Conservation (phyloP, 2,329 filamentous ascomycete genomes). For the Cladosporium halotolerans region DNA sequence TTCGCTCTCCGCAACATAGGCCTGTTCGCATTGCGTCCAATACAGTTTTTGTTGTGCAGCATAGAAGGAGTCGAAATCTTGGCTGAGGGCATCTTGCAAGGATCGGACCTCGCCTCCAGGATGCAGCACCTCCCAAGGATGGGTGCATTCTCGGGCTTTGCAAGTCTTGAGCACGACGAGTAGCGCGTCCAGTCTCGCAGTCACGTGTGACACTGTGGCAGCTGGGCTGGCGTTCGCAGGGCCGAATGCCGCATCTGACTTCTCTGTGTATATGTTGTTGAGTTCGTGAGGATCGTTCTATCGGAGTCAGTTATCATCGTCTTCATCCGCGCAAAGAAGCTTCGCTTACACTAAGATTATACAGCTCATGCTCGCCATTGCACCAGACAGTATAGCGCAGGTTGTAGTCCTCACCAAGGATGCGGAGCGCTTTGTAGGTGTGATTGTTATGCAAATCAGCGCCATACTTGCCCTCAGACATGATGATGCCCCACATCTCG, state of each 20-base stretch:
- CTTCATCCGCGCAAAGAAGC: not conserved
- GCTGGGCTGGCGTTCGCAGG: constrained; percentile 9
- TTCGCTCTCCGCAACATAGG: constrained; percentile 52
- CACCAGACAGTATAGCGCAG: constrained; percentile 65
- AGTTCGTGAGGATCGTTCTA: constrained; percentile 17
- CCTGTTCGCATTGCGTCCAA: constrained; percentile 50
- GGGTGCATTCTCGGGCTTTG: constrained; percentile 24
- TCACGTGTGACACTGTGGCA: constrained; percentile 16
- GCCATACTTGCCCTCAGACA: constrained; percentile 26
- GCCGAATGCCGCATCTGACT: constrained; percentile 2
- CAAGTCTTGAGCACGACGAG: constrained; percentile 31
- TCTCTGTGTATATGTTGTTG: constrained; percentile 20
- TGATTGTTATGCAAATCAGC: constrained; percentile 19
- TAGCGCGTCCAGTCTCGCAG: constrained; percentile 28
- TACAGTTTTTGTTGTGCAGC: constrained; percentile 37
- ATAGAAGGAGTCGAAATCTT: constrained; percentile 29
- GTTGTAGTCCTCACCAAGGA: constrained; percentile 42
- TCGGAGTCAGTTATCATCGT: not conserved
- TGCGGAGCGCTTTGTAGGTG: constrained; percentile 27
- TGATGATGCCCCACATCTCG: constrained; percentile 34
- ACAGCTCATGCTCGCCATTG: constrained; percentile 60
- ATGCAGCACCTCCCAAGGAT: constrained; percentile 30
- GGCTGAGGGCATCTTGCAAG: constrained; percentile 24
- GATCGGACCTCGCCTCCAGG: constrained; percentile 23
- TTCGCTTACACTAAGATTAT: constrained; percentile 38